Conservation (phyloP, 106 monocot species). For the Platanthera guangdongensis region DNA sequence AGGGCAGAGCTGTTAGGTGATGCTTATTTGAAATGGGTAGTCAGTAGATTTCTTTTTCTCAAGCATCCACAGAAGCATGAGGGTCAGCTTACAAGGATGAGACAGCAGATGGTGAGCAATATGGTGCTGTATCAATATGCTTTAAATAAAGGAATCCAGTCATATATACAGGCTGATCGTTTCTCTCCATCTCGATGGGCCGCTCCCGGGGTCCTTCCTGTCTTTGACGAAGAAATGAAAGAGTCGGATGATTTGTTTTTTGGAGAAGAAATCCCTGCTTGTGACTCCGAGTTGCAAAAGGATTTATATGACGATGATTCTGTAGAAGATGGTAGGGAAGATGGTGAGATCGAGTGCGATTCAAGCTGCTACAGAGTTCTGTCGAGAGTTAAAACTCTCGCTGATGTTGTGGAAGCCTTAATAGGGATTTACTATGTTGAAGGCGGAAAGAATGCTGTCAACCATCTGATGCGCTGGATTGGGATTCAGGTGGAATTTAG, state of each 20-base stretch:
- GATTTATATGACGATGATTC: conserved; percentile 41
- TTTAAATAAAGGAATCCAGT: conserved; percentile 79
- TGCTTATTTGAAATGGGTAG: conserved; percentile 98
- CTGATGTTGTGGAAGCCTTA: conserved; percentile 96
- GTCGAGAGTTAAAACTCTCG: conserved; percentile 92
- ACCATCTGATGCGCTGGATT: conserved; percentile 88
- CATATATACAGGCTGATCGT: conserved; percentile 92
- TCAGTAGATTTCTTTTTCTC: conserved; percentile 94
- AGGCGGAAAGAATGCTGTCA: conserved; percentile 81
- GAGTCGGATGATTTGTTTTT: conserved; percentile 41
- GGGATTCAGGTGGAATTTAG: conserved; percentile 87
- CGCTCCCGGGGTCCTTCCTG: conserved; percentile 91
- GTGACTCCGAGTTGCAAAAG: conserved; percentile 8
- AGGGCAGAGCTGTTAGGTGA: conserved; percentile 96
- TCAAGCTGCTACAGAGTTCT: conserved; percentile 81
- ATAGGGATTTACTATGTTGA: conserved; percentile 97
- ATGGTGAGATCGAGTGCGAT: conserved; percentile 87
- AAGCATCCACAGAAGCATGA: conserved; percentile 96
- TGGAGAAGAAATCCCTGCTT: conserved; percentile 25
- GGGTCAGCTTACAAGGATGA: conserved; percentile 95
- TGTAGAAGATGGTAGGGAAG: conserved; percentile 53
- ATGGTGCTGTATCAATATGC: conserved; percentile 90
- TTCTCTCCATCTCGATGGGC: conserved; percentile 95
- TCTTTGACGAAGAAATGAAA: conserved; percentile 88
- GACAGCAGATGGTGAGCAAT: conserved; percentile 99